Conservation (phyloP, 805 yeast genomes). For the Yarrowia osloensis region DNA sequence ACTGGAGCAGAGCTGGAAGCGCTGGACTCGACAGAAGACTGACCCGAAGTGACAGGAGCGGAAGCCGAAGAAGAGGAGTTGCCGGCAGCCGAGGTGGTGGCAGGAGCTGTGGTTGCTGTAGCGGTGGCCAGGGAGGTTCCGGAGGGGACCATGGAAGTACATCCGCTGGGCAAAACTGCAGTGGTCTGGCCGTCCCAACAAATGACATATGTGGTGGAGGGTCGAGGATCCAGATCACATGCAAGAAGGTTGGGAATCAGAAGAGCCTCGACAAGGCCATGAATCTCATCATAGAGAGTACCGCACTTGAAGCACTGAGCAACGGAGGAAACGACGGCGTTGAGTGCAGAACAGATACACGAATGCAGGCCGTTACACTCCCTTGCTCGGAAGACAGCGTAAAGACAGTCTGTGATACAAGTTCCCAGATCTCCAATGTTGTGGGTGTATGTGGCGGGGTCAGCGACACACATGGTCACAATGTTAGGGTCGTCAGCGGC, state of each 20-base stretch:
- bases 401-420: conserved; percentile 7
- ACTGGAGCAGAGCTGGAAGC: background rate
- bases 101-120: conserved; percentile 2
- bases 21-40: background rate
- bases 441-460: conserved; percentile 28
- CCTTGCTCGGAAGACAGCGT: conserved; percentile 10
- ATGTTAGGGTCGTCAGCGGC: conserved; percentile 30
- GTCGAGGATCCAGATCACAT: conserved; percentile 16
- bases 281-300: conserved; percentile 10
- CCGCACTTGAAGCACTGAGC: conserved; percentile 26
- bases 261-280: conserved; percentile 16
- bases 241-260: conserved; percentile 16
- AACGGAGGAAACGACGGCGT: background rate
- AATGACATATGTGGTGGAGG: conserved; percentile 22
- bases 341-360: conserved; percentile 16
- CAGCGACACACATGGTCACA: conserved; percentile 32
- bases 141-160: conserved; percentile 3
- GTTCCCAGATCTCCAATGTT: conserved; percentile 18
- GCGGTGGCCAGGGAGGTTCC: conserved; percentile 14
- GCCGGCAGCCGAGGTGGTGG: background rate
- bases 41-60: background rate
- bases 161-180: conserved; percentile 3
- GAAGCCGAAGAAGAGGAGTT: background rate
- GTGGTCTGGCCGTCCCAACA: conserved; percentile 8
- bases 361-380: conserved; percentile 15